Evolutionary conservation across 108 stramenopile genomes (phyloP), one percentile per base, ranked within the genome.

Genomic region (Cylindrotheca closterium): DNA sequence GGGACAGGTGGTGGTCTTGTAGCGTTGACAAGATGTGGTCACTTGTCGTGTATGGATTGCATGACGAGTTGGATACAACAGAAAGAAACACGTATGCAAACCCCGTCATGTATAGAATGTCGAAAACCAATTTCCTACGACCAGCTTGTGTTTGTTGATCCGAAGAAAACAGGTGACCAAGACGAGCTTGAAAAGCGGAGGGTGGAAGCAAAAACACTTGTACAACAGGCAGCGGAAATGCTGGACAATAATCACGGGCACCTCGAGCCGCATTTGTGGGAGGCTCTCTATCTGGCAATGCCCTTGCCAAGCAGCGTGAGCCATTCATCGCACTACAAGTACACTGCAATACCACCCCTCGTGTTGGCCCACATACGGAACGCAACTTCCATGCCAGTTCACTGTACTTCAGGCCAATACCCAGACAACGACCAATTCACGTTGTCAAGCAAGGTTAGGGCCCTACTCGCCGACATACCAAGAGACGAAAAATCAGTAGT

Each of bases 391-490:
- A 46, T 64, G 45, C 12, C 25, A 12, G 30, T 51, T n/a, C 47
- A 51, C 3, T n/a, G 23, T 21, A n/a, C 25, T 4, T 1, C 30
- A 22, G 32, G 7, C 32, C 29, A 25, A 30, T n/a, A 23, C 46
- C 48, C 27, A 1, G 25, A 10, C 23, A 19, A 51, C 1, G 63
- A 19, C 8, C 1, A 34, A 19, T 8, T 30, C 23, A 51, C 64
- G 15, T 34, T 73, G 10, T 73, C 79, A 10, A 81, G 79, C 79
- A 81, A 81, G 56, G 54, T 77, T 30, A 71, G 65, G 30, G 50
- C 60, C 3, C 49, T 81, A 22, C 51, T 81, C 0, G 5, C 24
- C 51, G 79, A 81, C 55, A 47, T 81, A 12, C 79, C 79, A 1
- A 32, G 54, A 15, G 57, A 63, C 25, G 82, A 83, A 50, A 56